These are phyloP conservation scores for Diospyros lotus DNA, from an alignment of 148 eudicot genomes.

Conservation along the genomic window DNA sequence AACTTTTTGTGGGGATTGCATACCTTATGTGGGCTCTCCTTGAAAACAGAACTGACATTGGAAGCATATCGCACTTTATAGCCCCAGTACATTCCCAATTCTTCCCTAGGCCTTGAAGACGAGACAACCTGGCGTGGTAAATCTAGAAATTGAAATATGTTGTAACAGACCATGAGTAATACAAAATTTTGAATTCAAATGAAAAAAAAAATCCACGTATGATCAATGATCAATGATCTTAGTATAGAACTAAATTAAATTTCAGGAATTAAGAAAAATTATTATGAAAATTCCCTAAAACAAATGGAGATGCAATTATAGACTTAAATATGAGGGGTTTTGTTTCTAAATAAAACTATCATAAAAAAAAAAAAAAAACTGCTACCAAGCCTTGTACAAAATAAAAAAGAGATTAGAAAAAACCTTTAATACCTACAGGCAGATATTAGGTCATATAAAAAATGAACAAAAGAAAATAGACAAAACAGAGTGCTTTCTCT, in stretches of 20 bases:
- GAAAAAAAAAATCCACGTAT: background rate
- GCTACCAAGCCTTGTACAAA: too few species aligned
- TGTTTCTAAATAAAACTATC: too few species aligned
- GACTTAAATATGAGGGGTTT: too few species aligned
- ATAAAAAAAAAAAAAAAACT: too few species aligned
- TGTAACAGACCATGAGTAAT: constrained; percentile 5
- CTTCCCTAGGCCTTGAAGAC: constrained; percentile 67
- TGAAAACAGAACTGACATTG: constrained; percentile 69
- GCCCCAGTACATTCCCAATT: constrained; percentile 90
- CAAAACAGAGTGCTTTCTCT: too few species aligned
- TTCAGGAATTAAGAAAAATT: background rate
- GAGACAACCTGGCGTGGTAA: constrained; percentile 56
- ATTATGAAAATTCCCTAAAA: background rate
- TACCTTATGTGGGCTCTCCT: constrained; percentile 76
- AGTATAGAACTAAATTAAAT: constrained; percentile 1
- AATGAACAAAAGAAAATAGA: too few species aligned
- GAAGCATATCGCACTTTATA: constrained; percentile 94
- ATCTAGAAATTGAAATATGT: constrained; percentile 29
- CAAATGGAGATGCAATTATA: background rate
- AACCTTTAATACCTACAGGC: too few species aligned
- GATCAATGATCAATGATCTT: background rate
- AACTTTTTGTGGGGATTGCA: background rate
- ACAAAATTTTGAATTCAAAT: background rate
- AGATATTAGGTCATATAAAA: too few species aligned
- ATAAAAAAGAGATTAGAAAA: too few species aligned